Evolutionary conservation across 1,284 basidiomycete species (phyloP), one percentile per base, ranked within the genome.

Genomic region (Irpex sp.): DNA sequence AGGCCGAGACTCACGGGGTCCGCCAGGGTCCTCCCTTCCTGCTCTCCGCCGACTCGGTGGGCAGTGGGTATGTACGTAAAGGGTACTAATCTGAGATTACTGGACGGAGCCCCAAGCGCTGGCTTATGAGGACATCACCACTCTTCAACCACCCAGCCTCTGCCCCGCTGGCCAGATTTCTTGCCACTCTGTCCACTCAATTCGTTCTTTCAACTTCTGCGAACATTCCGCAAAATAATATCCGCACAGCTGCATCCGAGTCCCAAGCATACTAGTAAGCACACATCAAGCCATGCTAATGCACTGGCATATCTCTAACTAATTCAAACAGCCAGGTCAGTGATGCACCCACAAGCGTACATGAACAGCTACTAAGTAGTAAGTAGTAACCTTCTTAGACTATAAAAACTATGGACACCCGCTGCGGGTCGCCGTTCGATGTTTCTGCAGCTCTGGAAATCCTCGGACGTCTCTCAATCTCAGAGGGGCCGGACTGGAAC

Each of bases 391-490:
- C 21, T 28, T 7, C 10, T 35, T 14, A 33, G 23, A 42, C 16
- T 16, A 42, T 54, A 2, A 9, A 54, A 23, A 23, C 23, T n/a
- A 54, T 54, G 52, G 52, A 54, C 52, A 21, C 14, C n/a, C 52
- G 52, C 52, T 54, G 52, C 52, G 33, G 21, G 52, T 54, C 52
- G 18, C 52, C 52, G 6, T 28, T 54, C 23, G 52, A 54, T 33
- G 52, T 54, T 9, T 54, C 52, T 14, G 52, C 52, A n/a, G 59
- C 42, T 21, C 67, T 71, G 56, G 69, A 72, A 62, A 66, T 71
- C 16, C 63, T 72, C 18, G 65, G 69, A 48, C 68, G 70, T 57
- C 67, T 71, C 59, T 69, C 64, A 53, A 60, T 64, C 58, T 18
- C 16, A 14, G 59, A 61, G 36, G 39, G 28, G 19, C n/a, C 18